Evolutionary conservation across 2,329 filamentous ascomycete genomes (phyloP).

Genomic region (Pseudogymnoascus sp.): DNA sequence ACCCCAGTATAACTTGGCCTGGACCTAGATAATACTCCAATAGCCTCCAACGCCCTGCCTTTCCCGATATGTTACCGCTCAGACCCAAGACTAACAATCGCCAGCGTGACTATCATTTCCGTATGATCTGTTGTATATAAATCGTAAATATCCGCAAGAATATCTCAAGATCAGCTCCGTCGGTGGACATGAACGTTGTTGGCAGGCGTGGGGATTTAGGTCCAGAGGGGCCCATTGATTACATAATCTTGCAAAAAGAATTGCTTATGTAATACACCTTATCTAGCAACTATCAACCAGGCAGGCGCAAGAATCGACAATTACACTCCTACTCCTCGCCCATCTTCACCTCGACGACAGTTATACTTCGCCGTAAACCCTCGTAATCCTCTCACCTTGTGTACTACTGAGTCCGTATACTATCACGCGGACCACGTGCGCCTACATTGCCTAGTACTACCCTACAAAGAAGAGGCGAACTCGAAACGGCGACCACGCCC

Average conservation of each 20-base stretch:
- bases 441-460: background rate
- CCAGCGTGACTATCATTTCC: background rate
- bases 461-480: background rate
- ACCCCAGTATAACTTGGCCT: no score
- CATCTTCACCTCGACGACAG: background rate
- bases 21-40: background rate
- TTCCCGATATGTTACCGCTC: background rate
- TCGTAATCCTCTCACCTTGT: background rate
- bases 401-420: background rate
- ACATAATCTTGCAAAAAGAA: background rate
- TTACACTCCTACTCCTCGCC: background rate
- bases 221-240: background rate
- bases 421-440: background rate
- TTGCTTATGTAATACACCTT: background rate
- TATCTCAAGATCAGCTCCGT: background rate
- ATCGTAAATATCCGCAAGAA: background rate
- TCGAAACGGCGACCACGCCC: background rate
- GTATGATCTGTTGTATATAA: background rate
- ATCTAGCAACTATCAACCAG: background rate
- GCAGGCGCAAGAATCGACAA: background rate
- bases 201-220: background rate
- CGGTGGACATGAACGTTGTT: background rate
- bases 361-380: background rate
- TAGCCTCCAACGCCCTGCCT: background rate
- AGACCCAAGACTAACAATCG: background rate